Conservation (phyloP, 2,329 filamentous ascomycete genomes). For the Kalaharituber pfeilii region DNA sequence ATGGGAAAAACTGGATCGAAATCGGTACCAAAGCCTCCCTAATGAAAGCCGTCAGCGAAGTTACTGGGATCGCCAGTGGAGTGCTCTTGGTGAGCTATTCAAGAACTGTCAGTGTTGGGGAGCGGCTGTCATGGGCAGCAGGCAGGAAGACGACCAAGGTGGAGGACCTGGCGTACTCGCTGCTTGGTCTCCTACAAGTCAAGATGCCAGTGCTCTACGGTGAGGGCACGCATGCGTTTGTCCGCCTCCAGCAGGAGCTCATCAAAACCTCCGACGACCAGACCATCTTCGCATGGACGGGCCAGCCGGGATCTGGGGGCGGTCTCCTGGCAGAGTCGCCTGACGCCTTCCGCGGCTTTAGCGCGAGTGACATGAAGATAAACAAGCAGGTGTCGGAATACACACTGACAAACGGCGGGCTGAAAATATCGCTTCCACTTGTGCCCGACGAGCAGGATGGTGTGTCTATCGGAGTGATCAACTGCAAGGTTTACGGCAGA, state of each 20-base stretch:
- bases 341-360: not conserved
- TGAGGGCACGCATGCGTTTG: not conserved
- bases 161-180: not conserved
- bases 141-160: not conserved
- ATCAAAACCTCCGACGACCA: not conserved
- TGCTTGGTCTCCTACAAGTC: not conserved
- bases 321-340: not conserved
- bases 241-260: not conserved
- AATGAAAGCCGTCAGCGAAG: not conserved
- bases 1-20: not conserved
- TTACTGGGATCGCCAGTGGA: not conserved
- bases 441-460: too few species aligned
- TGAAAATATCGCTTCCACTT: not conserved
- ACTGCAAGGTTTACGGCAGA: too few species aligned
- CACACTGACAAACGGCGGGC: not conserved
- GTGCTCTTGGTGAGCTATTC: not conserved
- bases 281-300: not conserved
- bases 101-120: too few species aligned
- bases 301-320: not conserved
- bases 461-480: too few species aligned
- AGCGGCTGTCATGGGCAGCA: not conserved
- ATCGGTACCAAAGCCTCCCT: not conserved
- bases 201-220: not conserved
- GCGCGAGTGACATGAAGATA: not conserved
- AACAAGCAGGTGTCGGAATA: not conserved